Conservation (phyloP, 345 rosid genomes). For the Linum lewisii region DNA sequence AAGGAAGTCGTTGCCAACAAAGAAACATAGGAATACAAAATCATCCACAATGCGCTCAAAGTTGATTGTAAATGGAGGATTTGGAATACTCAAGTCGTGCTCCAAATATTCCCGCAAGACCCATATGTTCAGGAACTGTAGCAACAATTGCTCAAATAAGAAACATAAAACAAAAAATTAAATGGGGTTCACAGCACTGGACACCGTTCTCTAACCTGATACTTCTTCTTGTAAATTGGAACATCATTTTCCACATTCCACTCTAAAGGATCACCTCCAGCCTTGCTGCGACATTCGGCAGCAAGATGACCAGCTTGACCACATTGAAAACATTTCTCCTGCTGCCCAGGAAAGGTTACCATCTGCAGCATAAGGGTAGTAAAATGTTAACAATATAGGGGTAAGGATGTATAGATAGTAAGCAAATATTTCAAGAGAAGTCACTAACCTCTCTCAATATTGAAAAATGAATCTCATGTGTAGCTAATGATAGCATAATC, state of each 20-base stretch:
- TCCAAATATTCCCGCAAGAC: slow-evolving; percentile 85
- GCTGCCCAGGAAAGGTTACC: slow-evolving; percentile 81
- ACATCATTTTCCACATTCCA: slow-evolving; percentile 45
- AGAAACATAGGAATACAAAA: slow-evolving; percentile 94
- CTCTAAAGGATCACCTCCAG: slow-evolving; percentile 29
- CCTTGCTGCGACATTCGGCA: slow-evolving; percentile 78
- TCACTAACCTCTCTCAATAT: slow-evolving; percentile 81
- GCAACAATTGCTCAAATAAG: slow-evolving; percentile 16
- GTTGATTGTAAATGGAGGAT: slow-evolving; percentile 72
- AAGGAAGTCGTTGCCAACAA: slow-evolving; percentile 98
- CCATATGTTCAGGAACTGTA: slow-evolving; percentile 89
- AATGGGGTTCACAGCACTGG: neutral
- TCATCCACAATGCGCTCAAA: slow-evolving; percentile 91
- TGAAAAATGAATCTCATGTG: slow-evolving; percentile 98
- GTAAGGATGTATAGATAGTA: neutral
- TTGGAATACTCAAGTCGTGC: slow-evolving; percentile 70
- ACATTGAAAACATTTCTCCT: slow-evolving; percentile 82
- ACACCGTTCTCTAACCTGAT: slow-evolving; percentile 54
- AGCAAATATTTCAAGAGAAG: slow-evolving; percentile 9
- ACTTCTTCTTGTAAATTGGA: slow-evolving; percentile 92
- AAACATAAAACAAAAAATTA: neutral
- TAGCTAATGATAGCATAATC: slow-evolving; percentile 92
- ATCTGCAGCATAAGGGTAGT: slow-evolving; percentile 34
- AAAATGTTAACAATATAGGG: slow-evolving; percentile 7
- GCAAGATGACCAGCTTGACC: slow-evolving; percentile 97